Conservation (phyloP, 2,329 filamentous ascomycete genomes). For the Pyrenophora tritici-repentis region DNA sequence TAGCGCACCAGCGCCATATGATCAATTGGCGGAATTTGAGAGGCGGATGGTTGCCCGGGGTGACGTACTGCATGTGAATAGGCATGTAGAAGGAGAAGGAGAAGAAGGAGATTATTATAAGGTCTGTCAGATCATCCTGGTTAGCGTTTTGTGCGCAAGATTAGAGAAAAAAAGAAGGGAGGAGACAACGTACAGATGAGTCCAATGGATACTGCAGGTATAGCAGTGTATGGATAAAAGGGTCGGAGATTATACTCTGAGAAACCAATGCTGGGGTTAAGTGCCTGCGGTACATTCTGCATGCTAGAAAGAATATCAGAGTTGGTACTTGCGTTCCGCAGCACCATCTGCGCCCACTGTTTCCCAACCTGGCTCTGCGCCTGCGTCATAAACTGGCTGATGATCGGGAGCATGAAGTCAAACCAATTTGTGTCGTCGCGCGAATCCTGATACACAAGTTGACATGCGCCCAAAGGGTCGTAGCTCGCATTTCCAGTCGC, state of each 20-base stretch:
- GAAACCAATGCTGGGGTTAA: constrained; percentile 63
- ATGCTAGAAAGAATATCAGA: constrained; percentile 51
- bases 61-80: constrained; percentile 64
- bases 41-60: constrained; percentile 60
- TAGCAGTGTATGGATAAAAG: constrained; percentile 60
- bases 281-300: constrained; percentile 56
- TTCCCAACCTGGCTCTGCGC: constrained; percentile 57
- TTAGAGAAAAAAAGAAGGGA: neutral
- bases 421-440: constrained; percentile 61
- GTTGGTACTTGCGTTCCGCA: constrained; percentile 51
- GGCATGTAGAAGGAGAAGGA: constrained; percentile 68
- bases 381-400: constrained; percentile 55
- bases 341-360: constrained; percentile 49
- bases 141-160: neutral
- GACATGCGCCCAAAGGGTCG: constrained; percentile 63
- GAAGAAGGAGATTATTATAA: constrained; percentile 71
- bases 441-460: constrained; percentile 61
- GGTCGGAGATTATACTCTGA: constrained; percentile 63
- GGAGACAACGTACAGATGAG: constrained; percentile 55
- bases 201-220: constrained; percentile 65
- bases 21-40: constrained; percentile 64
- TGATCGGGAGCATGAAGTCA: constrained; percentile 59
- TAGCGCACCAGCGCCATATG: constrained; percentile 62
- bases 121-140: constrained; percentile 38
- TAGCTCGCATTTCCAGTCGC: constrained; percentile 62